Conservation (phyloP, 495 filamentous ascomycete species). For the Hypoxylon cercidicola region DNA sequence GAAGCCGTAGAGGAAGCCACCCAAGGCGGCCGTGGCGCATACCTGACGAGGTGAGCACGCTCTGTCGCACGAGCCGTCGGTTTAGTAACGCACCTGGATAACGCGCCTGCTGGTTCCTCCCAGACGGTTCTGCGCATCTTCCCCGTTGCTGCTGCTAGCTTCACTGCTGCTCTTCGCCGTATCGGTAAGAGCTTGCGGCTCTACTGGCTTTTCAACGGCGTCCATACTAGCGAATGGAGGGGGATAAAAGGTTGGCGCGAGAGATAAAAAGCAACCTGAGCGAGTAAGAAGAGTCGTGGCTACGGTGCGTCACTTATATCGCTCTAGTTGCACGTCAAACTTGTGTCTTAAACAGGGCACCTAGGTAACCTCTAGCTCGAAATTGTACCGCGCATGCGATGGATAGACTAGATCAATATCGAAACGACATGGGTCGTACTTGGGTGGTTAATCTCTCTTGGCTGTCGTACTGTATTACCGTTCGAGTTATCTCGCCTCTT, state of each 20-base stretch:
- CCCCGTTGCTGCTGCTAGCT: constrained; percentile 1
- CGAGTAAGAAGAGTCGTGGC: not conserved
- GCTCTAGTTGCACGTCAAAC: not conserved
- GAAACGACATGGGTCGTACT: not conserved
- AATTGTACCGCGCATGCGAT: not conserved
- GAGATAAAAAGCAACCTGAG: not conserved
- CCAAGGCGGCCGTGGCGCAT: constrained; percentile 10
- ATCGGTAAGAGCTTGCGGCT: not conserved
- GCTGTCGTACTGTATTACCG: not conserved
- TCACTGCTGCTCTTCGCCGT: not conserved
- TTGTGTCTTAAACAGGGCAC: too few species aligned
- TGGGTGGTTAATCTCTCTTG: not conserved
- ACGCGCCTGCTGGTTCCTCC: constrained; percentile 9
- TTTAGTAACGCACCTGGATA: constrained; percentile 1
- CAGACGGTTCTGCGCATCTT: not conserved
- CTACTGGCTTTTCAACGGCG: not conserved
- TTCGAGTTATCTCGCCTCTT: not conserved
- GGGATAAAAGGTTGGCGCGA: not conserved
- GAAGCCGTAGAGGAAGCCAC: constrained; percentile 14
- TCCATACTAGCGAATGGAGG: not conserved
- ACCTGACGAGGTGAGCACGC: not conserved
- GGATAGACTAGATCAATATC: not conserved
- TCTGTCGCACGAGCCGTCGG: not conserved
- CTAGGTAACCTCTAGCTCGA: not conserved
- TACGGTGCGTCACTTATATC: not conserved